Percentiles rank a stretch among this genome's conserved stretches.
Conservation (phyloP, 495 filamentous ascomycete species). For the Hyaloscypha hepaticicola region DNA sequence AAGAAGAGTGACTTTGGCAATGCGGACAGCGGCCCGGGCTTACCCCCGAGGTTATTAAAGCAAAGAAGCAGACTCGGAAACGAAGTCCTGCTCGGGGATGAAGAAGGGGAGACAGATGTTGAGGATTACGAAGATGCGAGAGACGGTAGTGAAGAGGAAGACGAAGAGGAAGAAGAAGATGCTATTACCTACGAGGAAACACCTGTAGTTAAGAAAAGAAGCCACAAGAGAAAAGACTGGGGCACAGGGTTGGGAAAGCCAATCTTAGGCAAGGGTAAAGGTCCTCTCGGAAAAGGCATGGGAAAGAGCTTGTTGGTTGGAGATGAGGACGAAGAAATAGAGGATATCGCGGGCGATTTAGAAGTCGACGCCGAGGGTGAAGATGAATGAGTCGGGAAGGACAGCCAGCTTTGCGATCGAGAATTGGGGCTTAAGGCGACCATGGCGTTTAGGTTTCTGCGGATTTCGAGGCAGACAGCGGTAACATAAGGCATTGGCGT, state of each 20-base stretch:
- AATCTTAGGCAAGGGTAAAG: slow-evolving; percentile 17
- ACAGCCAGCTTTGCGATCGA: background rate
- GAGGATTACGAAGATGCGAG: slow-evolving; percentile 36
- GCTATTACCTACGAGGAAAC: slow-evolving; percentile 31
- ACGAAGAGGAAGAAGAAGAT: slow-evolving; percentile 34
- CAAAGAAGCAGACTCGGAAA: slow-evolving; percentile 33
- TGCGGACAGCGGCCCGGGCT: slow-evolving; percentile 53
- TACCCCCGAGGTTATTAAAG: slow-evolving; percentile 50
- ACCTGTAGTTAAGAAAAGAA: slow-evolving; percentile 23
- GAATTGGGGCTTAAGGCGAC: slow-evolving; percentile 3
- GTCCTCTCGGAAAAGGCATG: slow-evolving; percentile 13
- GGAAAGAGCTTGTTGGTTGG: slow-evolving; percentile 24
- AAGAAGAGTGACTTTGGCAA: slow-evolving; percentile 58
- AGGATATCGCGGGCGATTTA: slow-evolving; percentile 14
- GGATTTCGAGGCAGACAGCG: slow-evolving; percentile 2
- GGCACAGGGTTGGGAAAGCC: slow-evolving; percentile 24
- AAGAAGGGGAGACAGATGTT: slow-evolving; percentile 35
- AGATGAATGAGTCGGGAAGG: slow-evolving; percentile 22
- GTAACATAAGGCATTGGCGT: slow-evolving; percentile 3
- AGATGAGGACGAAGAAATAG: slow-evolving; percentile 28
- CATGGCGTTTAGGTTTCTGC: slow-evolving; percentile 2
- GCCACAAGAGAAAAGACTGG: slow-evolving; percentile 2
- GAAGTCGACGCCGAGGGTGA: slow-evolving; percentile 33
- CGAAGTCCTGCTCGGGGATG: slow-evolving; percentile 24
- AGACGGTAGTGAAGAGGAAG: slow-evolving; percentile 31